phyloP scores from a whole-genome alignment of 1,284 basidiomycete species.

The Erythrobasidium hasegawianum region DNA sequence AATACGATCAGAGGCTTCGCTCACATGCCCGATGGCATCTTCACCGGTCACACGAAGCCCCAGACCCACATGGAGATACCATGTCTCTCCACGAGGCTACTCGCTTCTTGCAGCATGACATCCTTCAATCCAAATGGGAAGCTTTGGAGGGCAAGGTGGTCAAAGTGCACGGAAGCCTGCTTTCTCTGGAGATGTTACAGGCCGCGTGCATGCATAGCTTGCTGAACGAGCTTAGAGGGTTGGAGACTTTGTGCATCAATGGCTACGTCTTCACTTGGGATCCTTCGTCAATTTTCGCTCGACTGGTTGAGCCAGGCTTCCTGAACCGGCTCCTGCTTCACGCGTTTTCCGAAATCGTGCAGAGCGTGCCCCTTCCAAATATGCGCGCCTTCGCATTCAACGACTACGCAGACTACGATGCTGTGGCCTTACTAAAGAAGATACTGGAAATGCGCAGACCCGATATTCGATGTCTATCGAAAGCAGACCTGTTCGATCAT shows the following conservation, averaged over 20 bases:
- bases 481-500: neutral
- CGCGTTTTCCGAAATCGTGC: neutral
- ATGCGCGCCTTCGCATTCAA: constrained; percentile 4
- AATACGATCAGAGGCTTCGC: constrained; percentile 21
- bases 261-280: constrained; percentile 44
- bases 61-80: neutral
- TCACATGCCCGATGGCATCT: constrained; percentile 17
- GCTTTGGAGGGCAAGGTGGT: neutral
- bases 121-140: neutral
- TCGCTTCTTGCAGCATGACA: neutral
- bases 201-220: neutral
- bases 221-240: constrained; percentile 27
- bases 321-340: constrained; percentile 7
- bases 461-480: neutral
- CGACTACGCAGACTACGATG: neutral
- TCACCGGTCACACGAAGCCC: constrained; percentile 25
- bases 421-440: neutral
- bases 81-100: neutral
- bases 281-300: constrained; percentile 45
- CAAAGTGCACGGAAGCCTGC: neutral
- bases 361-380: neutral
- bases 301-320: constrained; percentile 30
- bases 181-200: neutral
- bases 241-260: constrained; percentile 37
- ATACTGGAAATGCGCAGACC: neutral